phyloP scores from a whole-genome alignment of 305 asterid species.

The Rubia tinctorum region DNA sequence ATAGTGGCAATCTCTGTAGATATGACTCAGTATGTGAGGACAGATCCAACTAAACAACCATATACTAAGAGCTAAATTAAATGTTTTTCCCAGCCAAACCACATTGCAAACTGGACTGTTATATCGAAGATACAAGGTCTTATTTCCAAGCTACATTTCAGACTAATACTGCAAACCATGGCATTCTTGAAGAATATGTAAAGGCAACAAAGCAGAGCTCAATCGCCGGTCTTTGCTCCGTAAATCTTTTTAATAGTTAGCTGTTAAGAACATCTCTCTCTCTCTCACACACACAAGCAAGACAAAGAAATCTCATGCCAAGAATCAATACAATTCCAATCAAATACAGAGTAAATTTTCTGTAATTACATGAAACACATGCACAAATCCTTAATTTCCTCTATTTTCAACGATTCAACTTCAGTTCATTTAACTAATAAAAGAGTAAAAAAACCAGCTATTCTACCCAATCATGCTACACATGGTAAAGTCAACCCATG shows the following conservation, averaged over 20 bases:
- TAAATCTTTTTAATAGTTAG: too few species aligned
- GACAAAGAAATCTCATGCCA: neutral
- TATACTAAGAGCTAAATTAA: neutral
- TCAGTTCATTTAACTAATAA: slow-evolving; percentile 1
- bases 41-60: neutral
- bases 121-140: neutral
- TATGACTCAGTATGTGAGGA: neutral
- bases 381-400: neutral
- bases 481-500: neutral
- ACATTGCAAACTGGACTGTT: neutral
- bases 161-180: neutral
- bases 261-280: neutral
- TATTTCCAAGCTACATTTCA: neutral
- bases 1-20: neutral
- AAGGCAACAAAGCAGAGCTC: neutral
- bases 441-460: neutral
- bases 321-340: neutral
- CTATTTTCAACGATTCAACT: neutral
- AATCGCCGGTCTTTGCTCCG: neutral
- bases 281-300: neutral
- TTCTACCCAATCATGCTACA: neutral
- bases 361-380: neutral
- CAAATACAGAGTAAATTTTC: neutral
- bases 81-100: neutral
- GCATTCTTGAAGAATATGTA: neutral